Base-by-base conservation (phyloP, 768 basidiomycete genomes). In the Artomyces pyxidatus region DNA sequence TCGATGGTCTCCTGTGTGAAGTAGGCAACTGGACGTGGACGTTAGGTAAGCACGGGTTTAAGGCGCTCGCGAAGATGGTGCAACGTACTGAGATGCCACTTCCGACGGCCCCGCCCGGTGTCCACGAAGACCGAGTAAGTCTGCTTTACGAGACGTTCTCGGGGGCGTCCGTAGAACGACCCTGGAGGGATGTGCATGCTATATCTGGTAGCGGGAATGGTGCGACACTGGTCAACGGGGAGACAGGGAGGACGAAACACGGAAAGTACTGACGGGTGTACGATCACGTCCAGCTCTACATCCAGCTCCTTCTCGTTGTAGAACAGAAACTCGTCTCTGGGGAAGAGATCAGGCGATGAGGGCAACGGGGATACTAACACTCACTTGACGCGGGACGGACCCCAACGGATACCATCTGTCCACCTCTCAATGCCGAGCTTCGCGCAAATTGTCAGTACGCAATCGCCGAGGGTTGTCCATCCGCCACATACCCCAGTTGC, bases 51-150 rank as follows among this genome's bases (percentile, higher is more conserved):
- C 40, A 26, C 26, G 30, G 28, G 22, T 47, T 46, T 32, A 47
- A 47, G 41, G 10, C 12, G 3, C 8, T 22, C 41, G 26, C 4
- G 21, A 40, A 39, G 21, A 19, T 19, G 25, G 26, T 16, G 26
- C 32, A 35, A 66, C 82, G 45, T 62, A 87, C 86, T 88, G 28
- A 89, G 71, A 57, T 89, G 86, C 86, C 86, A 88, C 58, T 89
- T 89, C 54, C 81, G 73, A 49, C 76, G 75, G n/a, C 84, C 85
- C 48, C 71, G 66, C 19, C 49, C 12, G 2, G 78, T 82, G n/a
- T 83, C 74, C 29, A 87, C 82, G 56, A 74, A 85, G 25, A 85
- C 85, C 7, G 85, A 87, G 61, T 86, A 89, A 0, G 86, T 88
- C 62, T 89, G 86, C 59, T 88, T 88, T 49, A 85, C 74, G 25